A percentile compares a stretch with the other conserved stretches of the same genome.
These are phyloP conservation scores for Penicillium glabrum DNA, from an alignment of 2,329 filamentous ascomycete species.

Conservation along the genomic window DNA sequence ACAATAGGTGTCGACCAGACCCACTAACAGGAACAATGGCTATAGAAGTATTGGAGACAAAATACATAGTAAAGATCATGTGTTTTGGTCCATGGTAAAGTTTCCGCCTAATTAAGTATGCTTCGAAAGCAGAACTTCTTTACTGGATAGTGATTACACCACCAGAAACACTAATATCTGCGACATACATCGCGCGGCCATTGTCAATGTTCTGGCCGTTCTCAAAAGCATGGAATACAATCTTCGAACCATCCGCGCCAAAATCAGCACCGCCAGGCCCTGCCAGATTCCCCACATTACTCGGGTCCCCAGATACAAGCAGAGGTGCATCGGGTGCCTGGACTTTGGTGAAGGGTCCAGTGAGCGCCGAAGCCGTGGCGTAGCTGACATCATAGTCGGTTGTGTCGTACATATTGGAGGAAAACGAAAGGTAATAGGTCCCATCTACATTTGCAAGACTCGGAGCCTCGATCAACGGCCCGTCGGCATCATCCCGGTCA, in stretches of 20 bases:
- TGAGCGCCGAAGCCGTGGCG: conserved; percentile 43
- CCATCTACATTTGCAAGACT: conserved; percentile 47
- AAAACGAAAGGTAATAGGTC: conserved; percentile 58
- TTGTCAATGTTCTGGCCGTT: conserved; percentile 20
- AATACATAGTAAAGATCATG: not conserved
- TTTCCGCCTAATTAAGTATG: no score
- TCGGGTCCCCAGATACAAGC: conserved; percentile 24
- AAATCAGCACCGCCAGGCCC: conserved; percentile 33
- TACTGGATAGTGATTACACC: conserved; percentile 10
- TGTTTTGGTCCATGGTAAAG: not conserved
- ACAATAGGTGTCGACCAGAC: not conserved
- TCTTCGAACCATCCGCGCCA: conserved; percentile 21
- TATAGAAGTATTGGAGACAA: not conserved
- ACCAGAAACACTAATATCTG: conserved; percentile 11
- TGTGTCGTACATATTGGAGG: conserved; percentile 55
- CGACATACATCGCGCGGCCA: conserved; percentile 23
- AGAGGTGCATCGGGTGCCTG: conserved; percentile 25
- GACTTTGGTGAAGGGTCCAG: conserved; percentile 32
- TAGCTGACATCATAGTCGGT: conserved; percentile 57
- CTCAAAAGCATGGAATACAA: conserved; percentile 30
- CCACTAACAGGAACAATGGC: not conserved
- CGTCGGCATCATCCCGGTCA: conserved; percentile 59
- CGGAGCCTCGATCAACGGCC: conserved; percentile 59
- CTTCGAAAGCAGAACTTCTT: no score
- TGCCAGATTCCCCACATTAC: conserved; percentile 24